Evolutionary conservation across 164 flowering plant genomes (phyloP).

Genomic region (Tinospora cordifolia): DNA sequence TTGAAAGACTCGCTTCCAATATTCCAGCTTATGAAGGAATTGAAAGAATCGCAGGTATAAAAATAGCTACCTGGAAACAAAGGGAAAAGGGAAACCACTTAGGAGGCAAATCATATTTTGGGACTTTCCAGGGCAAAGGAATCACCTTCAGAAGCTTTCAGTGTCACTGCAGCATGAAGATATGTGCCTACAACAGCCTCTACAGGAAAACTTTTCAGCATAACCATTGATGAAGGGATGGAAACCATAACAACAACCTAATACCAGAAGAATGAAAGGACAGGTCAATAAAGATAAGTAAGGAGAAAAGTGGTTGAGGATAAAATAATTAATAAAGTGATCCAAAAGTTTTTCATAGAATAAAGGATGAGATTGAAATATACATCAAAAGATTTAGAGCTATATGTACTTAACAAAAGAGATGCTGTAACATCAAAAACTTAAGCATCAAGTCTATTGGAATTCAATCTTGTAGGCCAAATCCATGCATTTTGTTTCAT

Average conservation of each 20-base stretch:
- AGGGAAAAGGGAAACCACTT: conserved; percentile 1
- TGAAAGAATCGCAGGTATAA: conserved; percentile 76
- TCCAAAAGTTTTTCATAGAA: background rate
- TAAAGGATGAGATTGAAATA: background rate
- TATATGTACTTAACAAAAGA: background rate
- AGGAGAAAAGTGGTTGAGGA: background rate
- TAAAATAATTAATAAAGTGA: background rate
- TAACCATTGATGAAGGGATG: conserved; percentile 59
- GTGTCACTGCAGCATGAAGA: conserved; percentile 75
- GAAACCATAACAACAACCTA: conserved; percentile 74
- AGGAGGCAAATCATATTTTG: conserved; percentile 6
- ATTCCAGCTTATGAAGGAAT: conserved; percentile 57
- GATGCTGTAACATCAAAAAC: background rate
- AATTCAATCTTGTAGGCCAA: too few species aligned
- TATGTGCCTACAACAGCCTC: conserved; percentile 78
- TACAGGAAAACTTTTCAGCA: conserved; percentile 68
- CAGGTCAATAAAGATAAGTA: background rate
- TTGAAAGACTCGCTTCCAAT: conserved; percentile 56
- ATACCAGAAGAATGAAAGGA: background rate
- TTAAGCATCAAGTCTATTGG: too few species aligned
- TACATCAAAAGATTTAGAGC: background rate
- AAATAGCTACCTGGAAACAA: conserved; percentile 51
- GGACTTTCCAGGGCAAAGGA: conserved; percentile 6
- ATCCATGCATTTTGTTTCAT: too few species aligned
- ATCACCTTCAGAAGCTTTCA: conserved; percentile 69